These are phyloP conservation scores for Floccularia luteovirens DNA, from an alignment of 768 basidiomycete genomes.

Conservation along the genomic window DNA sequence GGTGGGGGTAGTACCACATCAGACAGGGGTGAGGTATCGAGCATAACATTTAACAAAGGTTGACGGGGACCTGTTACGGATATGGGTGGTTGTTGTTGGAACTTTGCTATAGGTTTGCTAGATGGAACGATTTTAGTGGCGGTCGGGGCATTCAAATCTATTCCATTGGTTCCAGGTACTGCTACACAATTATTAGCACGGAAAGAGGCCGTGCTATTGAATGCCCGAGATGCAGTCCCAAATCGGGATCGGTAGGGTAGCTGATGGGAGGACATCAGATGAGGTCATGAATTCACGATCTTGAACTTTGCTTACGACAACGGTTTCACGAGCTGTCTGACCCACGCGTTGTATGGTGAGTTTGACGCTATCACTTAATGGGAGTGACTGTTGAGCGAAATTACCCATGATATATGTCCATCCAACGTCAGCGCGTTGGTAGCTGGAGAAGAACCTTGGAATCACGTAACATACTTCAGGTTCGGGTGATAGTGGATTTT, in stretches of 20 bases:
- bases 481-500: not conserved
- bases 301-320: constrained; percentile 26
- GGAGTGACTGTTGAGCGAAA: constrained; percentile 44
- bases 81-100: constrained; percentile 32
- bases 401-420: constrained; percentile 38
- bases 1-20: constrained; percentile 34
- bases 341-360: constrained; percentile 35
- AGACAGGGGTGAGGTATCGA: constrained; percentile 36
- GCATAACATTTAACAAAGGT: constrained; percentile 39
- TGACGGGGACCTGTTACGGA: constrained; percentile 19
- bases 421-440: constrained; percentile 19
- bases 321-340: constrained; percentile 27
- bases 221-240: constrained; percentile 29
- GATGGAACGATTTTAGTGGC: constrained; percentile 3
- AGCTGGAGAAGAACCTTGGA: constrained; percentile 34
- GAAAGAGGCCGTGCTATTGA: constrained; percentile 43
- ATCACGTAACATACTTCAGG: not conserved
- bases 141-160: constrained; percentile 21
- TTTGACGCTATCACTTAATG: constrained; percentile 33
- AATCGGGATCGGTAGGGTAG: constrained; percentile 53
- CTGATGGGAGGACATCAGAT: constrained; percentile 19
- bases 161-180: constrained; percentile 40
- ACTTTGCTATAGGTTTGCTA: constrained; percentile 22
- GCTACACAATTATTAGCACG: constrained; percentile 49
- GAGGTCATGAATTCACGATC: not conserved